A percentile compares a stretch with the other conserved stretches of the same genome.
phyloP scores from a whole-genome alignment of 2,329 filamentous ascomycete species.

The Arthrobotrys musiformis region DNA sequence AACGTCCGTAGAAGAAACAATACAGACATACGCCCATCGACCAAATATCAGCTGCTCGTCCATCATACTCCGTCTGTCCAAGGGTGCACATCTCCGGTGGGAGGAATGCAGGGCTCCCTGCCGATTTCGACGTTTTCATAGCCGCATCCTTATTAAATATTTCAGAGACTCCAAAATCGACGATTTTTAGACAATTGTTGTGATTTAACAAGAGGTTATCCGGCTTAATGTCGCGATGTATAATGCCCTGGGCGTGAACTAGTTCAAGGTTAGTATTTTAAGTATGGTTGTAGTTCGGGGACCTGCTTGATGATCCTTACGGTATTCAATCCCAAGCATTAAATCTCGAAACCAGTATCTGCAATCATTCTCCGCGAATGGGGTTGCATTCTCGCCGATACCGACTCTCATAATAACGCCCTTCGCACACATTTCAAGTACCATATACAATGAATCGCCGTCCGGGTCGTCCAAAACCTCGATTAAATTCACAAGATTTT shows the following conservation, averaged over 20 bases:
- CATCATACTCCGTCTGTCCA: slow-evolving; percentile 86
- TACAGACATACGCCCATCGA: slow-evolving; percentile 97
- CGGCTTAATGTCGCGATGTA: slow-evolving; percentile 97
- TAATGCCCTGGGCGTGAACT: slow-evolving; percentile 93
- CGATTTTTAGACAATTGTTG: slow-evolving; percentile 94
- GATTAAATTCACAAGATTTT: slow-evolving; percentile 89
- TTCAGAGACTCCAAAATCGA: slow-evolving; percentile 98
- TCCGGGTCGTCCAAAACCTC: slow-evolving; percentile 96
- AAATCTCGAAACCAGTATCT: slow-evolving; percentile 94
- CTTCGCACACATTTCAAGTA: slow-evolving; percentile 98
- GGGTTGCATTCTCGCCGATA: slow-evolving; percentile 81
- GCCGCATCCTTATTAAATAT: slow-evolving; percentile 91
- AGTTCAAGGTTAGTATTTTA: slow-evolving; percentile 56
- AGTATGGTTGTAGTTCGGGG: background rate
- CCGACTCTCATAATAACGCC: slow-evolving; percentile 97
- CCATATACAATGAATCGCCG: slow-evolving; percentile 97
- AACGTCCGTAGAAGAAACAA: slow-evolving; percentile 85
- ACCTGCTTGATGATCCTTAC: slow-evolving; percentile 66
- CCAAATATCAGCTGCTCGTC: slow-evolving; percentile 94
- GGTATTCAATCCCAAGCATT: slow-evolving; percentile 92
- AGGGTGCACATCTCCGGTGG: slow-evolving; percentile 90
- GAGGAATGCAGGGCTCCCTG: slow-evolving; percentile 92
- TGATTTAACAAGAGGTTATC: slow-evolving; percentile 91
- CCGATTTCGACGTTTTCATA: slow-evolving; percentile 93
- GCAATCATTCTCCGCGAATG: slow-evolving; percentile 83